Percentiles rank a stretch among this genome's conserved stretches.
phyloP scores from a whole-genome alignment of 177 flowering plant species.

The Telopea speciosissima region DNA sequence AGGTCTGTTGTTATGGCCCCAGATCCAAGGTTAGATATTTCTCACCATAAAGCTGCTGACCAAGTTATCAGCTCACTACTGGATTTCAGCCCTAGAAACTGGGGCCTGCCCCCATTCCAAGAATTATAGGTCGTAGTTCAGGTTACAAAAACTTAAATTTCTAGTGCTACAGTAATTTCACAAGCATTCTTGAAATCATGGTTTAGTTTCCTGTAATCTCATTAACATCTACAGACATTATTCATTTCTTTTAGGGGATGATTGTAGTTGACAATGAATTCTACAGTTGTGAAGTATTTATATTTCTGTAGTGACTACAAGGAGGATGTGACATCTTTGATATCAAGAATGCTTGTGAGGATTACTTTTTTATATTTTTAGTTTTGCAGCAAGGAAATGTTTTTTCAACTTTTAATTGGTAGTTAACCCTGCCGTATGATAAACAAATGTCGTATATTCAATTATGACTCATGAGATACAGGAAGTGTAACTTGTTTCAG shows the following conservation, averaged over 20 bases:
- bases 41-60: conserved; percentile 56
- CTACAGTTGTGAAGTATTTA: background rate
- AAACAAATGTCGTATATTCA: background rate
- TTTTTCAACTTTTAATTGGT: background rate
- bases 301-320: background rate
- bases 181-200: background rate
- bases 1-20: conserved; percentile 94
- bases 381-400: too few species aligned
- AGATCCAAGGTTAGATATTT: conserved; percentile 77
- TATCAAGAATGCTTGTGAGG: background rate
- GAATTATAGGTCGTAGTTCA: conserved; percentile 18
- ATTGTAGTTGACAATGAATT: background rate
- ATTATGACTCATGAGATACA: too few species aligned
- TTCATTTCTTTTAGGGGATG: background rate
- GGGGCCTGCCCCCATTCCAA: conserved; percentile 86
- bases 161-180: background rate
- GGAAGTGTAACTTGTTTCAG: too few species aligned
- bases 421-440: background rate
- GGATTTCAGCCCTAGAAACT: conserved; percentile 66
- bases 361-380: too few species aligned
- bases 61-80: conserved; percentile 60
- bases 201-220: too few species aligned
- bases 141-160: background rate
- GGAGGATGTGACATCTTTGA: background rate
- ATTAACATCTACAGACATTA: too few species aligned